phyloP scores from a whole-genome alignment of 1,139 yeast genomes.

The Arxiozyma telluris region DNA sequence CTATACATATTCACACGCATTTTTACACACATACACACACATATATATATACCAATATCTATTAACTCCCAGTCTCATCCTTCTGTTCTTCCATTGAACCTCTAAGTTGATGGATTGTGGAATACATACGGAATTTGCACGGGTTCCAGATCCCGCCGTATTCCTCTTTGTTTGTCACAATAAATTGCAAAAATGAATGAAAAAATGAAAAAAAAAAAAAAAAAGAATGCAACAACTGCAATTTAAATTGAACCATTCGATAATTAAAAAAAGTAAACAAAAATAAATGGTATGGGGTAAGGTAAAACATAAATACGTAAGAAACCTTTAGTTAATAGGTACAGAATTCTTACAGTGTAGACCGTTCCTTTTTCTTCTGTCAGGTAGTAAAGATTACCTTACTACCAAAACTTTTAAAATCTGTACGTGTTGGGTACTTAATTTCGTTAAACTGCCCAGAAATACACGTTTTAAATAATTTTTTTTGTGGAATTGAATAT shows the following conservation, averaged over 20 bases:
- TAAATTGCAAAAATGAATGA: too few species aligned
- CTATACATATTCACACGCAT: too few species aligned
- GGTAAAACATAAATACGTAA: background rate
- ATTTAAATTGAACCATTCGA: background rate
- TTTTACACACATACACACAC: too few species aligned
- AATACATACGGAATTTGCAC: background rate
- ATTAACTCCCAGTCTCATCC: background rate
- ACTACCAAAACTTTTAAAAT: background rate
- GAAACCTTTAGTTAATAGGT: background rate
- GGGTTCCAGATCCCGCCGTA: background rate
- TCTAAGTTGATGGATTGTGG: background rate
- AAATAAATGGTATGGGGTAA: background rate
- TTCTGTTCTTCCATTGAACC: too few species aligned
- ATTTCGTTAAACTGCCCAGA: background rate
- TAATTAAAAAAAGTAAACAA: too few species aligned
- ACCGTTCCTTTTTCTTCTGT: too few species aligned
- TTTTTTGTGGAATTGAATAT: background rate
- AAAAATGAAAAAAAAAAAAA: too few species aligned
- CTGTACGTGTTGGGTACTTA: background rate
- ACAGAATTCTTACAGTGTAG: too few species aligned
- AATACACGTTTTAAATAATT: background rate
- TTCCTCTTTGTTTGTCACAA: background rate
- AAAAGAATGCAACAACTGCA: background rate
- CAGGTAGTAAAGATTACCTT: too few species aligned
- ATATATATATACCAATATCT: too few species aligned